Evolutionary conservation across 805 yeast genomes (phyloP), one percentile per base, ranked within the genome.

Genomic region (Candida namnaoensis): DNA sequence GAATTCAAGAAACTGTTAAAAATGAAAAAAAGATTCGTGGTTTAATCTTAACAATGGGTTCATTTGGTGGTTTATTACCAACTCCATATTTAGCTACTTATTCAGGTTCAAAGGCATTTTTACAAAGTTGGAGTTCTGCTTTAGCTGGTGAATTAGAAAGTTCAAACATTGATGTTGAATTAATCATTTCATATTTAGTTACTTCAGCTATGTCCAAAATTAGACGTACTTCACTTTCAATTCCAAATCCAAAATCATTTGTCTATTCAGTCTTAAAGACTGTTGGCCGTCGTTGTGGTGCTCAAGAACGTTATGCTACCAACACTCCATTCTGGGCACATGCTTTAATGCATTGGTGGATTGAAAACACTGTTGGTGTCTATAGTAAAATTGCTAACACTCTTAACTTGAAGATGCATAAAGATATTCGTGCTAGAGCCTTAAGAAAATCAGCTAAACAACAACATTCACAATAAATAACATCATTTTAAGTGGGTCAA

Each of bases 181-280:
- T 88, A 36, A 80, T 85, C 28, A 61, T 90, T 37, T 86, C 96
- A 9, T 93, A 93, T 63, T 71, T 93, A 52, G 98, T 93, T 35
- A 83, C 96, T 6, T 84, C 96, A 32, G 85, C 95, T 47, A 88
- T 93, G 97, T 90, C 97, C 37, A 93, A 93, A 71, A 78, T 93
- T 55, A 82, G 81, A 64, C 79, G 82, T 55, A 58, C 93, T 10
- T 82, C 95, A 23, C 59, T 71, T 32, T 52, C 79, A 52, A 85
- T 90, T 54, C 99, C 99, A 46, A 80, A 68, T 54, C 95, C 98
- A 42, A 75, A 77, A 58, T 58, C 58, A 25, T 93, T 93, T 62
- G 99, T 93, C 36, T 59, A 66, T n/a, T 65, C 93, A 15, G 72
- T 86, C 7, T 72, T 93, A 53, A 65, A 65, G 37, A 70, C 74